Evolutionary conservation across 495 filamentous ascomycete genomes (phyloP).

Genomic region (Talaromyces ruber): DNA sequence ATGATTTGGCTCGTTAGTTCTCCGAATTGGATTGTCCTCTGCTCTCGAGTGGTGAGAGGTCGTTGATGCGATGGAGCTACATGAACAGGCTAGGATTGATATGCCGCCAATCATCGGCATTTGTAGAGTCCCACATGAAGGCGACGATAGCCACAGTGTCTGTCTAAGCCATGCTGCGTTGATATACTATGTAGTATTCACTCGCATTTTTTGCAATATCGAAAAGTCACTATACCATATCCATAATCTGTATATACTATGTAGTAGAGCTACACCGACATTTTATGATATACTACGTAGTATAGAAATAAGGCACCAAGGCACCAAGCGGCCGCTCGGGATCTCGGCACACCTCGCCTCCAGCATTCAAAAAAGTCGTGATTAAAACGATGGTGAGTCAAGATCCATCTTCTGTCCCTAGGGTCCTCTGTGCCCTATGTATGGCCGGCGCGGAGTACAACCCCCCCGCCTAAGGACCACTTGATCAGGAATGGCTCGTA

Average conservation of each 20-base stretch:
- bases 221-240: neutral
- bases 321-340: neutral
- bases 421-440: neutral
- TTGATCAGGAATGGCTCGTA: neutral
- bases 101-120: neutral
- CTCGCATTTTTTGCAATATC: neutral
- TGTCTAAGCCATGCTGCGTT: neutral
- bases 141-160: neutral
- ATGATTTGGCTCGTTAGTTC: conserved; percentile 23
- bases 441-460: neutral
- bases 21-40: conserved; percentile 6
- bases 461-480: neutral
- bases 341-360: neutral
- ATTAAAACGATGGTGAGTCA: neutral
- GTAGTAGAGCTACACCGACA: neutral
- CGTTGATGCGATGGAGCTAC: neutral
- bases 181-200: neutral
- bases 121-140: neutral
- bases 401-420: neutral
- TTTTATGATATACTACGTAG: conserved; percentile 20
- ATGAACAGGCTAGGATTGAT: neutral
- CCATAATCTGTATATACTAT: neutral
- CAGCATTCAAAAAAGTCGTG: neutral
- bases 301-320: neutral
- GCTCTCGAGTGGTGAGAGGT: neutral